A percentile compares a stretch with the other conserved stretches of the same genome.
phyloP scores from a whole-genome alignment of 2,329 filamentous ascomycete genomes.

The Sporothrix humicola region DNA sequence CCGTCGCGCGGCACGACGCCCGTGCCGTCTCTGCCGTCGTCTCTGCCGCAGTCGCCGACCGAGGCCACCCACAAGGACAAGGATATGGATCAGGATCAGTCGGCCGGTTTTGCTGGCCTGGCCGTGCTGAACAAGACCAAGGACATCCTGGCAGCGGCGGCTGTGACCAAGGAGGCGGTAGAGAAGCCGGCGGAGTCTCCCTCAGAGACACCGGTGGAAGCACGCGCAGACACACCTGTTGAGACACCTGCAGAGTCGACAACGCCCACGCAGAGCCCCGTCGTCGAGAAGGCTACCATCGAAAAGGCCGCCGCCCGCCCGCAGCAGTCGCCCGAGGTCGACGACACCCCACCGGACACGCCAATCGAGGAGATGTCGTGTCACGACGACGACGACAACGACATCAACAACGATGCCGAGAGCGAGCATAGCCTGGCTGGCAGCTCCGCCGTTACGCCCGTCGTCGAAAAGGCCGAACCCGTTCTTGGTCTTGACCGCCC shows the following conservation, averaged over 20 bases:
- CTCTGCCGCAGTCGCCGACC: not conserved
- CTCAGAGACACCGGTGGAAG: not conserved
- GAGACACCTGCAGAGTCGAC: constrained; percentile 6
- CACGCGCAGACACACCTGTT: not conserved
- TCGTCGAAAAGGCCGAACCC: no score
- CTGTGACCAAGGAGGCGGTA: not conserved
- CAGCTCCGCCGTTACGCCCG: not conserved
- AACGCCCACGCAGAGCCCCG: not conserved
- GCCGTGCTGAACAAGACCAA: constrained; percentile 26
- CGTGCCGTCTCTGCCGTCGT: not conserved
- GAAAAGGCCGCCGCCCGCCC: not conserved
- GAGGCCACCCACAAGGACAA: not conserved
- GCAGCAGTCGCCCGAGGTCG: not conserved
- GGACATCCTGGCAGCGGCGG: not conserved
- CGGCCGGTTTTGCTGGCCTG: not conserved
- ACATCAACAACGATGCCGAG: not conserved
- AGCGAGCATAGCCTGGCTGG: no score
- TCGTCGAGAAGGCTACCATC: not conserved
- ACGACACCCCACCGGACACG: constrained; percentile 25
- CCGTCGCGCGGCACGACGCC: constrained; percentile 16
- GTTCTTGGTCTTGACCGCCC: not conserved
- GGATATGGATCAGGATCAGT: not conserved
- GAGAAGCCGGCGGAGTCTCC: not conserved
- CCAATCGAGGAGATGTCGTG: not conserved
- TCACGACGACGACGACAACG: no score